These are phyloP conservation scores for Dactylellina haptotyla DNA, from an alignment of 2,329 filamentous ascomycete genomes.

Conservation along the genomic window DNA sequence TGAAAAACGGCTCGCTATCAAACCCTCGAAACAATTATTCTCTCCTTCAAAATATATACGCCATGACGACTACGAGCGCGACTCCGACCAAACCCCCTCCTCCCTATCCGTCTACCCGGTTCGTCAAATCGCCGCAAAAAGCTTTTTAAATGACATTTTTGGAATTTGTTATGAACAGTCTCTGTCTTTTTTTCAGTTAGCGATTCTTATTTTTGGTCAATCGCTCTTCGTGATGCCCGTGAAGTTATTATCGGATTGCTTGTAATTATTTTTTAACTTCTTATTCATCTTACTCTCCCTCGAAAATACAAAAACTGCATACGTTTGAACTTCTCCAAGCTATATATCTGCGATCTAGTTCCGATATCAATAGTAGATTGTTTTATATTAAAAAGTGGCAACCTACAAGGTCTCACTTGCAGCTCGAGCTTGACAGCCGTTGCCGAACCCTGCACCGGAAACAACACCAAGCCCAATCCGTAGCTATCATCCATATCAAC, in stretches of 20 bases:
- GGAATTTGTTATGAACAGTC: slow-evolving; percentile 1
- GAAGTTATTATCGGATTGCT: background rate
- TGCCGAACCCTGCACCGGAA: no score
- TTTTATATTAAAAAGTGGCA: background rate
- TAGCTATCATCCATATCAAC: no score
- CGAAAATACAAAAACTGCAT: background rate
- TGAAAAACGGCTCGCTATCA: background rate
- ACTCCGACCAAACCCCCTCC: background rate
- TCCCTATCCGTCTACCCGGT: background rate
- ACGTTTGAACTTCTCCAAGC: background rate
- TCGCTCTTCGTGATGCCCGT: slow-evolving; percentile 12
- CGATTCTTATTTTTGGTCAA: slow-evolving; percentile 13
- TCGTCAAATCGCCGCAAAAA: background rate
- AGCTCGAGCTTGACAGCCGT: no score
- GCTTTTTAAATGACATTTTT: slow-evolving; percentile 3
- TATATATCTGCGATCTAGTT: background rate
- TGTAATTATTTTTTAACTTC: slow-evolving; percentile 5
- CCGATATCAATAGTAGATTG: background rate
- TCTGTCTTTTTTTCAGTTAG: background rate
- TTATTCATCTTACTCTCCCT: background rate
- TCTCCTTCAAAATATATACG: background rate
- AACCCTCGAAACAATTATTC: background rate
- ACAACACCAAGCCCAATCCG: no score
- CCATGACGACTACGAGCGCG: no score
- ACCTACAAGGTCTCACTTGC: background rate